Percentiles rank a stretch among this genome's conserved stretches.
These are phyloP conservation scores for Hirsutella rhossiliensis DNA, from an alignment of 2,329 filamentous ascomycete genomes.

Conservation along the genomic window DNA sequence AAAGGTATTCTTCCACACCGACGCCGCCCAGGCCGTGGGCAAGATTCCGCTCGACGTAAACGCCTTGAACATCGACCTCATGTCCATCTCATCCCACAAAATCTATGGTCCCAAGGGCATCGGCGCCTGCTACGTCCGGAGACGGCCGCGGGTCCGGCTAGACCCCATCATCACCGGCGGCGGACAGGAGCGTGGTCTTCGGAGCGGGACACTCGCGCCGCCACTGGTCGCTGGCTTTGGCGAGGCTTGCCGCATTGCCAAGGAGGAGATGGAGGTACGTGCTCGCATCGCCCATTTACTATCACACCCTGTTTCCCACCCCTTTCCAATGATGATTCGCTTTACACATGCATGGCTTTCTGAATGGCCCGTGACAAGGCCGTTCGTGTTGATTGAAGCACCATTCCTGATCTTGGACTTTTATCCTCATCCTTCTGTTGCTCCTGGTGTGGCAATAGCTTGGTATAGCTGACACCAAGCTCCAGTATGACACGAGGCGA, in stretches of 20 bases:
- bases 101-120: conserved; percentile 98
- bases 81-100: conserved; percentile 98
- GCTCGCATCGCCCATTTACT: no score
- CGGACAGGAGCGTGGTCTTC: conserved; percentile 87
- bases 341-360: conserved; percentile 84
- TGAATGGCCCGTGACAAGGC: conserved; percentile 57
- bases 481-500: conserved; percentile 84
- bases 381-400: conserved; percentile 52
- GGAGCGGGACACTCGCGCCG: conserved; percentile 88
- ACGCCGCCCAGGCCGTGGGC: conserved; percentile 93
- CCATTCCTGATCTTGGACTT: conserved; percentile 41
- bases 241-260: conserved; percentile 85
- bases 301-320: conserved; percentile 5
- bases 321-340: conserved; percentile 59
- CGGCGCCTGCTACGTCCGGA: conserved; percentile 88
- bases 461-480: conserved; percentile 10
- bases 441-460: not conserved
- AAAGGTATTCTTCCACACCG: conserved; percentile 97
- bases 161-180: conserved; percentile 95
- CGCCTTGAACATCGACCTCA: conserved; percentile 93
- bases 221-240: conserved; percentile 85
- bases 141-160: conserved; percentile 82
- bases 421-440: not conserved
- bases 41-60: conserved; percentile 97
- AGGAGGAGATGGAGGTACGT: conserved; percentile 82